Conservation (phyloP, 768 basidiomycete species). For the Kwoniella dejecticola region DNA sequence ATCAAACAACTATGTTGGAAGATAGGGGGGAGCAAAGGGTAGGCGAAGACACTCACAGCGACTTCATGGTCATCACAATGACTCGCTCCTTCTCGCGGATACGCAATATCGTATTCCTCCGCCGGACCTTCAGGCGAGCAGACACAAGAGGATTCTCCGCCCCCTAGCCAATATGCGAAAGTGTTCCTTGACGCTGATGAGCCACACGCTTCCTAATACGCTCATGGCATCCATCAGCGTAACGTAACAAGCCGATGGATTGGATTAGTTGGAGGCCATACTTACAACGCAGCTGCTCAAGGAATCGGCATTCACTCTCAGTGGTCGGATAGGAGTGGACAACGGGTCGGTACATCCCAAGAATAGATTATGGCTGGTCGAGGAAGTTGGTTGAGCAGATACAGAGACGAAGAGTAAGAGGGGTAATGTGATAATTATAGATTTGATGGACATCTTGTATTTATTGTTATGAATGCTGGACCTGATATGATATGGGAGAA, state of each 20-base stretch:
- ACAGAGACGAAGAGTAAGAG: not conserved
- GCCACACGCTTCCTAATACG: conserved; percentile 7
- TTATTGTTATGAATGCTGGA: not conserved
- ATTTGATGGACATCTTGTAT: conserved; percentile 7
- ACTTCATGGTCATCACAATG: conserved; percentile 15
- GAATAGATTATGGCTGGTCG: not conserved
- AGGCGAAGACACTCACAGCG: conserved; percentile 6
- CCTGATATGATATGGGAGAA: too few species aligned
- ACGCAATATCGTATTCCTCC: conserved; percentile 18
- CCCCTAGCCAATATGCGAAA: conserved; percentile 12
- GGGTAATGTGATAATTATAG: conserved; percentile 10
- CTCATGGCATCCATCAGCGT: not conserved
- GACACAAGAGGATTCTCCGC: conserved; percentile 4
- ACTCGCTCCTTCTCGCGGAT: conserved; percentile 2
- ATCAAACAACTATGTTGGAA: too few species aligned
- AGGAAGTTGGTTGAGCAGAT: not conserved
- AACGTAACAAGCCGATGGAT: not conserved
- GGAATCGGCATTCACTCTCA: conserved; percentile 1
- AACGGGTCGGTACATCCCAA: conserved; percentile 16
- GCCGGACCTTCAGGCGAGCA: conserved; percentile 6
- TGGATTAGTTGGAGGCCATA: not conserved
- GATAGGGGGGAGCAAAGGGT: too few species aligned
- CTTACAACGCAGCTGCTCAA: conserved; percentile 8
- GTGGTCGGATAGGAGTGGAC: conserved; percentile 10
- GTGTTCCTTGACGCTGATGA: conserved; percentile 2